A percentile compares a stretch with the other conserved stretches of the same genome.
Evolutionary conservation across 441 rosid genomes (phyloP).

Genomic region (Pelargonium hybrid): DNA sequence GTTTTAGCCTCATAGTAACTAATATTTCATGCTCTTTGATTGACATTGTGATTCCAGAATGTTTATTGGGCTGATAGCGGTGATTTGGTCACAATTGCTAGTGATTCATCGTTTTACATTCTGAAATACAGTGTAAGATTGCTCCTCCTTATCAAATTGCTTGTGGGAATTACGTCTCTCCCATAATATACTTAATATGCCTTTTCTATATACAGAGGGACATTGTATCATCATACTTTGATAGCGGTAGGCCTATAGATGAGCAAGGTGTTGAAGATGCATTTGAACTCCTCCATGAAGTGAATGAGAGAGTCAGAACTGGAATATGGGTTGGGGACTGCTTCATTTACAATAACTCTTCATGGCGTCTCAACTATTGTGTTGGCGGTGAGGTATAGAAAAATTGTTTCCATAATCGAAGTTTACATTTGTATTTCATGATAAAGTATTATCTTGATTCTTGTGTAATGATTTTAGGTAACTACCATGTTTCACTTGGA

Average conservation of each 20-base stretch:
- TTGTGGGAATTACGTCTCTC: constrained; percentile 15
- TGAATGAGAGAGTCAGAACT: constrained; percentile 90
- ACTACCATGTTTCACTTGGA: constrained; percentile 98
- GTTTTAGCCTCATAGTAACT: constrained; percentile 5
- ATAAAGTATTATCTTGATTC: constrained; percentile 12
- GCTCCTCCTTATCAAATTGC: constrained; percentile 5
- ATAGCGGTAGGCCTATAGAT: constrained; percentile 74
- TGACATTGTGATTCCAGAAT: constrained; percentile 42
- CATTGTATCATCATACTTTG: constrained; percentile 66
- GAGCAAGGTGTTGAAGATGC: constrained; percentile 99
- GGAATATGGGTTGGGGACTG: constrained; percentile 99
- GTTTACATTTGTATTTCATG: background rate
- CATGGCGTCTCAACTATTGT: constrained; percentile 98
- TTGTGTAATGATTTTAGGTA: constrained; percentile 39
- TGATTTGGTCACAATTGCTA: constrained; percentile 89
- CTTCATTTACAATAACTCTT: constrained; percentile 85
- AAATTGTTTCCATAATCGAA: constrained; percentile 5
- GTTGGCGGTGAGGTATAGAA: constrained; percentile 93
- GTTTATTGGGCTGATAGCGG: constrained; percentile 99
- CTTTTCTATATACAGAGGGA: constrained; percentile 54
- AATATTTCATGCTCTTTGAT: constrained; percentile 17
- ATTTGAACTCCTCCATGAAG: constrained; percentile 94
- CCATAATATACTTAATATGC: background rate
- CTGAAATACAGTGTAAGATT: constrained; percentile 78
- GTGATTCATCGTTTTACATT: constrained; percentile 92